Evolutionary conservation across 75 land plant species (phyloP).

Genomic region (Larix kaempferi): DNA sequence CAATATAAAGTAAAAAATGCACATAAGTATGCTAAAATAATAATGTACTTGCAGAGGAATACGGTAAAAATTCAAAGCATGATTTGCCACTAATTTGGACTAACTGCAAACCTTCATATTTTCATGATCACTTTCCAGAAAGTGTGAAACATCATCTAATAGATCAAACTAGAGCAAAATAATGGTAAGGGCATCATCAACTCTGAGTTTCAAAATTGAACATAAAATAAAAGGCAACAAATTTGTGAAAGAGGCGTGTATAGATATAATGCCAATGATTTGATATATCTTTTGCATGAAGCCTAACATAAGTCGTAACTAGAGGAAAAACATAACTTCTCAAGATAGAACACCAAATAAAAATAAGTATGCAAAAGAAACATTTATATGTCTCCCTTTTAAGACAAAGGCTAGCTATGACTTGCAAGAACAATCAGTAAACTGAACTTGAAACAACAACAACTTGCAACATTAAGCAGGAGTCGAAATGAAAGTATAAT

Average conservation of each 20-base stretch:
- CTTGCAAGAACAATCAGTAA: no score
- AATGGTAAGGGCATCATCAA: background rate
- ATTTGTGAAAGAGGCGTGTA: slow-evolving; percentile 28
- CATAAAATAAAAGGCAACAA: background rate
- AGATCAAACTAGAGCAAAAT: slow-evolving; percentile 77
- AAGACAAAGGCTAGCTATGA: background rate
- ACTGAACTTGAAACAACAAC: no score
- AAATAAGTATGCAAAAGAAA: background rate
- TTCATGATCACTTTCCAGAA: slow-evolving; percentile 76
- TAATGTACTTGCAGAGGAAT: slow-evolving; percentile 74
- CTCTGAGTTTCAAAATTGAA: background rate
- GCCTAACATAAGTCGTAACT: background rate
- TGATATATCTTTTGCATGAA: background rate
- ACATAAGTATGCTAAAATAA: background rate
- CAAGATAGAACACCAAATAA: background rate
- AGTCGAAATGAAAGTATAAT: no score
- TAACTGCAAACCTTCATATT: slow-evolving; percentile 33
- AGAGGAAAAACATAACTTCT: background rate
- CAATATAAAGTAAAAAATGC: slow-evolving; percentile 5
- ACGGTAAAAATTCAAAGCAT: slow-evolving; percentile 80
- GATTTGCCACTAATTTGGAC: slow-evolving; percentile 28
- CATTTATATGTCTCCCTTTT: background rate
- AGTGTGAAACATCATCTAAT: slow-evolving; percentile 94
- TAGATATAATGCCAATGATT: background rate
- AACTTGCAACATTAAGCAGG: no score